Evolutionary conservation across 495 filamentous ascomycete species (phyloP), one percentile per base, ranked within the genome.

Genomic region (Oleoguttula mirabilis): DNA sequence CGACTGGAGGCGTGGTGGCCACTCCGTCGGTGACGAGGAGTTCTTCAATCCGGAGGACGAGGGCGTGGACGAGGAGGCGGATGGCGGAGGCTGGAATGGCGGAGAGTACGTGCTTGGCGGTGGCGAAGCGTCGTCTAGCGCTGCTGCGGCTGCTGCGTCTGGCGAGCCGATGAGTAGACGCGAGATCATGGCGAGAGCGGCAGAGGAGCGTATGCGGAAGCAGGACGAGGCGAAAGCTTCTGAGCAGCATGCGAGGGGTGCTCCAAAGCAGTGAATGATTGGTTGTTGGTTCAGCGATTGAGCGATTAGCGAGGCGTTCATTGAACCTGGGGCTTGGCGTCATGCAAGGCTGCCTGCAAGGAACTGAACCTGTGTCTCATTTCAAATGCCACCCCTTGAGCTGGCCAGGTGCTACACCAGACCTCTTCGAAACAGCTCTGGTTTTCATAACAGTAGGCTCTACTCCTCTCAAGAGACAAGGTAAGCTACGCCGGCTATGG

Each of bases 11-110:
- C 61, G 58, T 15, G 76, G 77, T 0, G 88, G 87, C 5, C 60
- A 69, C 32, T 70, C 64, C 14, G 60, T 92, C 3, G 78, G 73
- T 14, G 66, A 68, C 16, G 64, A 79, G 46, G 80, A 82, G 47
- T 84, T 80, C 58, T 88, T 83, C 64, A 75, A 77, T 48, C 76
- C 78, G 3, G 58, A 59, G 4, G 79, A 78, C 53, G 67, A 65
- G 58, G 70, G 50, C 14, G 58, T 48, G 7, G 50, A 45, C 32
- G 76, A 69, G 22, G 64, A 75, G 32, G 64, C 75, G 50, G 86
- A 93, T 64, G 75, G 82, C 60, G 79, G 79, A 12, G 85, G 84
- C 0, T 94, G 88, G 90, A 75, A 67, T 0, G 90, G 90, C 7
- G 90, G 88, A 2, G 76, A 81, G 64, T 94, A 82, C 64, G 81